phyloP scores from a whole-genome alignment of 1,284 basidiomycete species.

The Irpex rosettiformis region DNA sequence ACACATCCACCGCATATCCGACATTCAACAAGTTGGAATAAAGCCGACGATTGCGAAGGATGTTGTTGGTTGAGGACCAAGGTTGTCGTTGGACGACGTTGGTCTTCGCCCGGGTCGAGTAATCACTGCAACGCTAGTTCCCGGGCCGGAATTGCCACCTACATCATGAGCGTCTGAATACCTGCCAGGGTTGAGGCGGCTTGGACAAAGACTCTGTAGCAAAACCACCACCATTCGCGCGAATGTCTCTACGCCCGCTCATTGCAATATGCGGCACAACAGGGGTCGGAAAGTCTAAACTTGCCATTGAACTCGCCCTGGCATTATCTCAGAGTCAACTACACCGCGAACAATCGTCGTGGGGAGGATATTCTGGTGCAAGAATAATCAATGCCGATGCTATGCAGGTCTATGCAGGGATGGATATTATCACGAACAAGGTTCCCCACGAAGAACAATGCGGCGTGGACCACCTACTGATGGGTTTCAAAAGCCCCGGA shows the following conservation, averaged over 20 bases:
- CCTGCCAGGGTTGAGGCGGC: too few relatives aligned
- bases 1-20: too few relatives aligned
- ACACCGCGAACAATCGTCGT: background rate
- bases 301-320: constrained; percentile 86
- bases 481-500: constrained; percentile 84
- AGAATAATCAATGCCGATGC: constrained; percentile 93
- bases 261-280: constrained; percentile 93
- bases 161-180: too few relatives aligned
- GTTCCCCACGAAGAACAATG: constrained; percentile 73
- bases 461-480: constrained; percentile 85
- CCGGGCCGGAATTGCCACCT: too few relatives aligned
- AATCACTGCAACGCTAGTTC: too few relatives aligned
- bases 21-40: too few relatives aligned
- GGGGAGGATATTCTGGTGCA: constrained; percentile 50
- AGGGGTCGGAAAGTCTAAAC: constrained; percentile 94
- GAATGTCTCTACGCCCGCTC: constrained; percentile 49
- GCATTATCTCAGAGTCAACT: constrained; percentile 36
- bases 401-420: constrained; percentile 96
- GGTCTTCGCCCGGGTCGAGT: too few relatives aligned
- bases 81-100: too few relatives aligned
- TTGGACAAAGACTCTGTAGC: too few relatives aligned
- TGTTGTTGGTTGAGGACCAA: too few relatives aligned
- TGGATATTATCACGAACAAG: constrained; percentile 97
- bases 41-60: too few relatives aligned
- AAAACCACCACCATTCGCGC: background rate